These are phyloP conservation scores for Naganishia sp. DNA, from an alignment of 1,284 basidiomycete genomes.

Conservation along the genomic window DNA sequence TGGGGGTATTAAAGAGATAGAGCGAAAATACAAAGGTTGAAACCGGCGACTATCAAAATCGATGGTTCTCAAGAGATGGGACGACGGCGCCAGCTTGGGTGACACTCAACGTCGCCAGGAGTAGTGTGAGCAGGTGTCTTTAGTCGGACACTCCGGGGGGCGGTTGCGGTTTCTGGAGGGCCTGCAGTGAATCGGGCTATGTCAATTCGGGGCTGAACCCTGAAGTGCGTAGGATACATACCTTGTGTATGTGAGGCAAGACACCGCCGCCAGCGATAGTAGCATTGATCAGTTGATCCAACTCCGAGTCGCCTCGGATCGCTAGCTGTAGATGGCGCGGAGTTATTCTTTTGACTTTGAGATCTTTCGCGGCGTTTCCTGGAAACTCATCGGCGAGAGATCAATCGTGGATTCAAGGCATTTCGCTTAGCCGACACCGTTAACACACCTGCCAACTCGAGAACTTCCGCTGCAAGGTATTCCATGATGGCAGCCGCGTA, in stretches of 20 bases:
- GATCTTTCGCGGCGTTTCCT: slow-evolving; percentile 97
- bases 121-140: background rate
- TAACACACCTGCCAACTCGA: slow-evolving; percentile 54
- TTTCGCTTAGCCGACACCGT: too few species aligned
- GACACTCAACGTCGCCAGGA: background rate
- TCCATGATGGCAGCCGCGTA: slow-evolving; percentile 56
- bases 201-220: background rate
- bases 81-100: background rate
- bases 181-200: background rate
- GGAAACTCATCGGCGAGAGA: background rate
- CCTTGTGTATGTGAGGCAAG: slow-evolving; percentile 93
- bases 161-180: slow-evolving; percentile 4
- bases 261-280: slow-evolving; percentile 80
- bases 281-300: slow-evolving; percentile 58
- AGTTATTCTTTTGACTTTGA: slow-evolving; percentile 93
- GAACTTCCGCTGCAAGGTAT: slow-evolving; percentile 56
- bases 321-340: slow-evolving; percentile 69
- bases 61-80: too few species aligned
- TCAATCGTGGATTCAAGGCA: background rate
- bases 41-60: too few species aligned
- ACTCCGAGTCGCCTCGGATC: slow-evolving; percentile 86
- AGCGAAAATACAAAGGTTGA: slow-evolving; percentile 12
- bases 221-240: slow-evolving; percentile 31
- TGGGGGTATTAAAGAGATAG: background rate
- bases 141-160: background rate